Conservation (phyloP, 805 yeast genomes). For the Monosporozyma unispora region DNA sequence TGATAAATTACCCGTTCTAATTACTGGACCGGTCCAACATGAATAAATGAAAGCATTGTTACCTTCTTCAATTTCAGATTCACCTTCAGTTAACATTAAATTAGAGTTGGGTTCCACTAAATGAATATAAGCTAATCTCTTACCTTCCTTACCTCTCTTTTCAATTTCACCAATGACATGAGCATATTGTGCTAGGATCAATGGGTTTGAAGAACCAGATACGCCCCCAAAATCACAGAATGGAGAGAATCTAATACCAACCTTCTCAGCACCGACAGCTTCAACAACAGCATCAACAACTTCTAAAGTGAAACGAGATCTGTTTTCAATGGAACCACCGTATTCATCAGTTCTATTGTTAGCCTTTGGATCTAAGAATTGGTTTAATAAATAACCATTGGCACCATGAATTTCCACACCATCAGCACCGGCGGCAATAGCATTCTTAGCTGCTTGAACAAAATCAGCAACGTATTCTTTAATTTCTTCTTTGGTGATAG, state of each 20-base stretch:
- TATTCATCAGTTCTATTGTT: conserved; percentile 42
- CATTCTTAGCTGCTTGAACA: conserved; percentile 37
- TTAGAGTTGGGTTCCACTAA: conserved; percentile 33
- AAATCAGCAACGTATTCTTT: conserved; percentile 34
- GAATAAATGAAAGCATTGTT: conserved; percentile 33
- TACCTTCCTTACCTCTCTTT: conserved; percentile 28
- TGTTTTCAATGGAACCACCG: conserved; percentile 44
- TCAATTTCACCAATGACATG: conserved; percentile 36
- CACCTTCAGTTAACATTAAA: conserved; percentile 15
- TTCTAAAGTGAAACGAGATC: conserved; percentile 37
- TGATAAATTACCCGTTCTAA: conserved; percentile 35
- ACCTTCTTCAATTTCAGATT: conserved; percentile 22
- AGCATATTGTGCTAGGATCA: conserved; percentile 31
- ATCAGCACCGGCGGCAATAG: conserved; percentile 36
- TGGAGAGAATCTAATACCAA: conserved; percentile 42
- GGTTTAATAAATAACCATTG: conserved; percentile 52
- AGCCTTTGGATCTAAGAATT: conserved; percentile 41
- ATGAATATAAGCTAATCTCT: conserved; percentile 34
- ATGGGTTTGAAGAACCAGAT: conserved; percentile 30
- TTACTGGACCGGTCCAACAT: conserved; percentile 38
- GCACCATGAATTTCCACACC: conserved; percentile 61
- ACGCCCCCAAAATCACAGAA: conserved; percentile 32
- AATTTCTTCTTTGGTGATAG: conserved; percentile 28
- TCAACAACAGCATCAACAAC: conserved; percentile 40
- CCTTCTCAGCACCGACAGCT: conserved; percentile 42